These are phyloP conservation scores for Neurospora sp. DNA, from an alignment of 2,329 filamentous ascomycete species.

Conservation along the genomic window DNA sequence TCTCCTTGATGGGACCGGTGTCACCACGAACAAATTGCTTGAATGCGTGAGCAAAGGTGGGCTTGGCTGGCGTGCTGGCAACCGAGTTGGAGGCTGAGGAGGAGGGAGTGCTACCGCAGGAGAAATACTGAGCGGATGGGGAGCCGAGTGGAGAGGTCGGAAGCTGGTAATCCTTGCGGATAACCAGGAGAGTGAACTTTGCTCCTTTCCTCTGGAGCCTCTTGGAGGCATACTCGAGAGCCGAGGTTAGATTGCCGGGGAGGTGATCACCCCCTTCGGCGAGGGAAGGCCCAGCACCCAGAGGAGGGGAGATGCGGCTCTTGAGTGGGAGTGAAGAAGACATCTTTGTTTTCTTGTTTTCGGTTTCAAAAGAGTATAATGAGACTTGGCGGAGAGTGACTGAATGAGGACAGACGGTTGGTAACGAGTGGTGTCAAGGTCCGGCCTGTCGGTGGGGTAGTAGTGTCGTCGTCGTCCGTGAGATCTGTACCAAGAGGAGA, in stretches of 20 bases:
- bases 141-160: constrained; percentile 21
- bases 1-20: constrained; percentile 19
- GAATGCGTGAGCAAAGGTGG: constrained; percentile 20
- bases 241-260: constrained; percentile 42
- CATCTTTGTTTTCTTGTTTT: constrained; percentile 21
- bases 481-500: neutral
- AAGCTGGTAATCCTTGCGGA: constrained; percentile 46
- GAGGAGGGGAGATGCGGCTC: constrained; percentile 48
- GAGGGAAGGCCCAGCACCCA: constrained; percentile 52
- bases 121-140: constrained; percentile 7
- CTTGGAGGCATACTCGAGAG: constrained; percentile 48
- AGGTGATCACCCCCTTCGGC: constrained; percentile 45
- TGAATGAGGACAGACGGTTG: neutral
- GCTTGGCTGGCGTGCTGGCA: constrained; percentile 9
- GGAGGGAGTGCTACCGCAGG: constrained; percentile 5
- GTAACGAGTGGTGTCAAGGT: neutral
- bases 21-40: constrained; percentile 28
- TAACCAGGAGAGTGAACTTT: constrained; percentile 47
- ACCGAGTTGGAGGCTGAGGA: constrained; percentile 10
- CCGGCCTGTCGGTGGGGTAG: neutral
- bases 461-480: neutral
- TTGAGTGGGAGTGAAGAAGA: constrained; percentile 33
- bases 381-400: neutral
- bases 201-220: constrained; percentile 44
- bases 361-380: neutral